Base-by-base conservation (phyloP, 352 stramenopile species). In the Detonula confervacea region DNA sequence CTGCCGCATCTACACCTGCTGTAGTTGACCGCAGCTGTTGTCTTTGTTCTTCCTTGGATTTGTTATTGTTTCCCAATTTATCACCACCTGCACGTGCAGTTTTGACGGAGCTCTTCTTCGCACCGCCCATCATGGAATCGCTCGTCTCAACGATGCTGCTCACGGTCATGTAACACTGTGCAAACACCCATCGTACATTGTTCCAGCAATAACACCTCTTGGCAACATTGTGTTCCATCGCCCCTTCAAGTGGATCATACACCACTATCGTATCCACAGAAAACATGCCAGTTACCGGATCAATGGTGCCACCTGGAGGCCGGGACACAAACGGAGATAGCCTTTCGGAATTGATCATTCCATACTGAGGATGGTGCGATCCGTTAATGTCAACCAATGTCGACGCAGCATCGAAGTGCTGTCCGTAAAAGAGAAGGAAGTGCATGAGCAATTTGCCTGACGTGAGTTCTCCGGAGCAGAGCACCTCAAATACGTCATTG, bases 401-500 rank as follows among this genome's bases (percentile, higher is more conserved):
- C 14, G 76, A 67, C 29, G 84, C 72, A 22, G 89, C 77, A 77
- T 94, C 87, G 78, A 94, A 94, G 42, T 92, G 82, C 33, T 91
- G 80, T 4, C 89, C 89, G 55, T 92, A 94, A 70, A 90, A 91
- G 42, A 92, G 72, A 9, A 94, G 68, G 66, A 92, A 92, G 69
- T 94, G 89, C 83, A 94, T 91, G 22, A 94, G 68, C 55, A 94
- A 65, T 44, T 92, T 92, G 51, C 87, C 89, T 55, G 83, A 69
- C 14, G 87, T 94, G 3, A 86, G 83, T 65, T 93, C 82, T 6
- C 87, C 89, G 12, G 81, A 91, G 73, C 89, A 92, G 8, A 94
- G 51, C n/a, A 93, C 88, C 71, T 93, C 88, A 39, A 92, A 71
- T 16, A 93, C 82, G 81, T 93, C 88, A 81, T 93, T 87, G 46